phyloP scores from a whole-genome alignment of 306 rosid genomes.

The Biancaea sappan region DNA sequence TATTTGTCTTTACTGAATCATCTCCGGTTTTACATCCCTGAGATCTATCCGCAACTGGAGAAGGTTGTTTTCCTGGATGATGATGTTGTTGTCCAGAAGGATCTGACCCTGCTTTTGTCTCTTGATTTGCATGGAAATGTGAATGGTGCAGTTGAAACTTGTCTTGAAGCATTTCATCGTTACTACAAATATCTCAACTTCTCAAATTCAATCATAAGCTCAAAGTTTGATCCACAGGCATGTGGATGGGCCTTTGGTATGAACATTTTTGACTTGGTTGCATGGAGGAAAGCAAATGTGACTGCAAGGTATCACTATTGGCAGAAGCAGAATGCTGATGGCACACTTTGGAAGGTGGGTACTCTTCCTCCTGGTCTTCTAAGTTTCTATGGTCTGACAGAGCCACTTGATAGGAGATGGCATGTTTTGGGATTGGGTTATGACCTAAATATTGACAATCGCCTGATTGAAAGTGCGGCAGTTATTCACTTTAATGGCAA shows the following conservation, averaged over 20 bases:
- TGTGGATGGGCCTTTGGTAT: constrained; percentile 99
- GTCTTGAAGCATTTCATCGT: constrained; percentile 96
- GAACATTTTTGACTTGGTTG: constrained; percentile 90
- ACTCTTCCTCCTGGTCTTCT: constrained; percentile 95
- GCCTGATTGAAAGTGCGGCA: constrained; percentile 91
- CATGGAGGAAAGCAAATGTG: constrained; percentile 89
- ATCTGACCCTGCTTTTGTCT: constrained; percentile 91
- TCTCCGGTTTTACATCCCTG: constrained; percentile 95
- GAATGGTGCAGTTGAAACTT: constrained; percentile 98
- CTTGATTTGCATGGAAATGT: constrained; percentile 95
- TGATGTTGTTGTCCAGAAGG: constrained; percentile 96
- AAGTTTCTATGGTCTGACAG: constrained; percentile 89
- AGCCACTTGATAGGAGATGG: constrained; percentile 99
- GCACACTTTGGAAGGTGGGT: constrained; percentile 91
- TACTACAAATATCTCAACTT: constrained; percentile 94
- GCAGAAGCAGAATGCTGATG: constrained; percentile 87
- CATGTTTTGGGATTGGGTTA: constrained; percentile 97
- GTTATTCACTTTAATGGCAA: constrained; percentile 92
- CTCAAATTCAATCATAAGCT: constrained; percentile 82
- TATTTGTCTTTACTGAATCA: constrained; percentile 73
- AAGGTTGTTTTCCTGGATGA: constrained; percentile 97
- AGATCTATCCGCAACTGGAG: constrained; percentile 96
- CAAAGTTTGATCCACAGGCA: constrained; percentile 94
- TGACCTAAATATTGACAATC: constrained; percentile 82
- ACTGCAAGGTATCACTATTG: constrained; percentile 87